A percentile compares a stretch with the other conserved stretches of the same genome.
These are phyloP conservation scores for Fusarium sacchari DNA, from an alignment of 2,329 filamentous ascomycete species.

Conservation along the genomic window DNA sequence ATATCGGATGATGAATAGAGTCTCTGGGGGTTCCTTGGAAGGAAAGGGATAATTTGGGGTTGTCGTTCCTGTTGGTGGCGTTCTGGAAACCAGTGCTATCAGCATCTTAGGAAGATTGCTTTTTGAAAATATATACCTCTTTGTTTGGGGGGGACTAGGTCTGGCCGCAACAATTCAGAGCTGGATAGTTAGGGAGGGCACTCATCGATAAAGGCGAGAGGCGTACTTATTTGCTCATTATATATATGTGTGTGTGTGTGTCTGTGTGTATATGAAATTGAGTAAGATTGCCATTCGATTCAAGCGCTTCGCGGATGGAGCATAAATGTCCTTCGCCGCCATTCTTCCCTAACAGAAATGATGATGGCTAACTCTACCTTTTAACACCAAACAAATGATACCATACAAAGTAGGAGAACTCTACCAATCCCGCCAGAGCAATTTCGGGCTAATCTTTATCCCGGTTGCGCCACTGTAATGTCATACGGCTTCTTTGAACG, in stretches of 20 bases:
- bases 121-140: constrained; percentile 36
- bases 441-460: neutral
- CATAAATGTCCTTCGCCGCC: neutral
- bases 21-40: neutral
- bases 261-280: neutral
- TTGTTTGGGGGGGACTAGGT: constrained; percentile 11
- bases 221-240: neutral
- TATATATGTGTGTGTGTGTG: neutral
- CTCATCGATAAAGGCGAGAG: neutral
- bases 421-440: neutral
- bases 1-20: constrained; percentile 42
- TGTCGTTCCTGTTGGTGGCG: neutral
- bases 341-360: neutral
- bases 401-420: neutral
- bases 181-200: neutral
- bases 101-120: constrained; percentile 15
- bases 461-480: neutral
- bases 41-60: neutral
- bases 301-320: neutral
- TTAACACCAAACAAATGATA: neutral
- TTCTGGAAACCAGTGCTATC: constrained; percentile 26
- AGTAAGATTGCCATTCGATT: neutral
- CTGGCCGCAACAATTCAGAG: neutral
- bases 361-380: neutral
- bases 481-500: neutral